Evolutionary conservation across 148 eudicot species (phyloP), one percentile per base, ranked within the genome.

Genomic region (Dianthus caryophyllus): DNA sequence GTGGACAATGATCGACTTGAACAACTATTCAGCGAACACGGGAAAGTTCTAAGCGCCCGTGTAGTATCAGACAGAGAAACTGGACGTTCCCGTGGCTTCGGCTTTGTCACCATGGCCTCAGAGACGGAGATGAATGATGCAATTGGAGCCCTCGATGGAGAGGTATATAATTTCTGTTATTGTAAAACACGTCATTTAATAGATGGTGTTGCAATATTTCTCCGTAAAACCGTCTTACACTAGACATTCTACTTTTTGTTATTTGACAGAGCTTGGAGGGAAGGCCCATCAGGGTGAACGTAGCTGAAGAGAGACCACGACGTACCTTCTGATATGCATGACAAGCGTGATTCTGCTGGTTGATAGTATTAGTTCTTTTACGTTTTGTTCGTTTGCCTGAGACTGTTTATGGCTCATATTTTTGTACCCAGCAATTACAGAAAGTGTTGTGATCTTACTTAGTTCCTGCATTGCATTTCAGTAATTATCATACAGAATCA

Each of bases 11-110:
- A 60, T 25, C 79, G 96, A 38, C 86, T 94, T 17, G 88, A 88
- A 68, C 82, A 90, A 69, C 49, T 90, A 24, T 90, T 90, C 72
- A 88, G 96, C 27, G 88, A 88, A 71, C 85, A 80, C 48, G 97
- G 97, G 17, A 84, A 78, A 46, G 89, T 90, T 30, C 61, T 83
- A 53, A 76, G 71, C 72, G 93, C 97, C 44, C 75, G 86, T 31
- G 96, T 94, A 18, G 81, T 90, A 69, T 81, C 31, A 56, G 98
- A 94, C 70, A 77, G 96, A 67, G 97, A 90, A 15, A 81, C 80
- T 39, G 91, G 92, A 25, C 85, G 92, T 65, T 89, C 98, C 55
- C 84, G 91, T 44, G 98, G 98, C 20, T 93, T 93, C 68, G 98
- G 95, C 36, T 93, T 89, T 43, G 95, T 93, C 21, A 79, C 82